These are phyloP conservation scores for Phytopythium sindhum DNA, from an alignment of 352 stramenopile species.

Conservation along the genomic window DNA sequence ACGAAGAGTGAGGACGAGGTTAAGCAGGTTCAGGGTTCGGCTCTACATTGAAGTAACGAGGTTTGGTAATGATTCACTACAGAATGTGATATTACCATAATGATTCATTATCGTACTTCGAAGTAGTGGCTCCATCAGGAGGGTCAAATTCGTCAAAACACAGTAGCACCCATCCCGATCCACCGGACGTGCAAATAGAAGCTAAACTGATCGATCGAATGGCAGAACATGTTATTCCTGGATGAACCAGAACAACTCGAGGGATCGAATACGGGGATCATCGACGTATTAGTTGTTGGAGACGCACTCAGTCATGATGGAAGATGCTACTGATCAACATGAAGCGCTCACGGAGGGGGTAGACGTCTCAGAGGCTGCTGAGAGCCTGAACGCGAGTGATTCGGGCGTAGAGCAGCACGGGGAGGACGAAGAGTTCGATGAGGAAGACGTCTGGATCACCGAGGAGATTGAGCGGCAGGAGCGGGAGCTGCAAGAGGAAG, in stretches of 20 bases:
- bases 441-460: conserved; percentile 9
- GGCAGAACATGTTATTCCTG: neutral
- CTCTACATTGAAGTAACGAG: no score
- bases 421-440: neutral
- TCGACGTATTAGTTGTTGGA: neutral
- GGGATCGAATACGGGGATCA: neutral
- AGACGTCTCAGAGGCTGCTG: neutral
- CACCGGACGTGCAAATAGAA: no score
- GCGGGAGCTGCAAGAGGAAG: conserved; percentile 7
- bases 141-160: no score
- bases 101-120: no score
- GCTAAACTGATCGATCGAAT: no score
- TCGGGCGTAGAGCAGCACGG: neutral
- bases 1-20: no score
- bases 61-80: no score
- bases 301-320: neutral
- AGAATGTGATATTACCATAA: no score
- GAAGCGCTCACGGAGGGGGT: neutral
- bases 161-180: no score
- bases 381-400: neutral
- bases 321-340: neutral
- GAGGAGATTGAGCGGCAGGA: conserved; percentile 9
- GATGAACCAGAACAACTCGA: neutral
- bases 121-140: no score
- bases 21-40: no score